phyloP scores from a whole-genome alignment of 495 filamentous ascomycete genomes.

The Hypoxylon lenormandii region DNA sequence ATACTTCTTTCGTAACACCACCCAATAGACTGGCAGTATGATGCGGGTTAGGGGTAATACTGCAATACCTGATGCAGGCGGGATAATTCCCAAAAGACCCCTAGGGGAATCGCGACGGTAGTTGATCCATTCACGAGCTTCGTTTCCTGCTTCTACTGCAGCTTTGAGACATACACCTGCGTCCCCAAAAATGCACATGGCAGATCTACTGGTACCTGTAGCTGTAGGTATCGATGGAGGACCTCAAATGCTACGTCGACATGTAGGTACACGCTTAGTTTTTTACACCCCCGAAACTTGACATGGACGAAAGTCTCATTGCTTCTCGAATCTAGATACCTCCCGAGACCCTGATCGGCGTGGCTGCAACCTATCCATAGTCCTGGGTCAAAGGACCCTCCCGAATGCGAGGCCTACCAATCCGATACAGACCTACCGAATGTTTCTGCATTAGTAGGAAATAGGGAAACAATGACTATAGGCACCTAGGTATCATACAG shows the following conservation, averaged over 20 bases:
- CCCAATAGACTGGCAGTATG: constrained; percentile 24
- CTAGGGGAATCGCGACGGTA: not conserved
- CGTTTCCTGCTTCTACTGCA: constrained; percentile 18
- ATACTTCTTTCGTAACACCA: constrained; percentile 28
- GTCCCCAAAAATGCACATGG: constrained; percentile 13
- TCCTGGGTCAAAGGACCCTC: constrained; percentile 30
- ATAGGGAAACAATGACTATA: not conserved
- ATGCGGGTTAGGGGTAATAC: constrained; percentile 1
- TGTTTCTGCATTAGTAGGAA: not conserved
- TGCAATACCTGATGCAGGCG: no score
- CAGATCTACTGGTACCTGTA: constrained; percentile 22
- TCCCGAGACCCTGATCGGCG: constrained; percentile 38
- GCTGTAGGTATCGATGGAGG: no score
- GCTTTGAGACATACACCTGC: constrained; percentile 8
- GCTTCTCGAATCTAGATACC: constrained; percentile 38
- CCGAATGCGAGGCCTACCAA: not conserved
- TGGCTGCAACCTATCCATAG: constrained; percentile 47
- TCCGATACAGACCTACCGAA: no score
- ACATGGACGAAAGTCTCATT: no score
- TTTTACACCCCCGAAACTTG: no score
- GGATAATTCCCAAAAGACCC: not conserved
- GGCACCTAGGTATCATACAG: no score
- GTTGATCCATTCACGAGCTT: constrained; percentile 12
- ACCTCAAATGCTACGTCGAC: no score
- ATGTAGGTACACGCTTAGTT: no score